phyloP scores from a whole-genome alignment of 2,329 filamentous ascomycete genomes.

The Hymenoscyphus fraxineus region DNA sequence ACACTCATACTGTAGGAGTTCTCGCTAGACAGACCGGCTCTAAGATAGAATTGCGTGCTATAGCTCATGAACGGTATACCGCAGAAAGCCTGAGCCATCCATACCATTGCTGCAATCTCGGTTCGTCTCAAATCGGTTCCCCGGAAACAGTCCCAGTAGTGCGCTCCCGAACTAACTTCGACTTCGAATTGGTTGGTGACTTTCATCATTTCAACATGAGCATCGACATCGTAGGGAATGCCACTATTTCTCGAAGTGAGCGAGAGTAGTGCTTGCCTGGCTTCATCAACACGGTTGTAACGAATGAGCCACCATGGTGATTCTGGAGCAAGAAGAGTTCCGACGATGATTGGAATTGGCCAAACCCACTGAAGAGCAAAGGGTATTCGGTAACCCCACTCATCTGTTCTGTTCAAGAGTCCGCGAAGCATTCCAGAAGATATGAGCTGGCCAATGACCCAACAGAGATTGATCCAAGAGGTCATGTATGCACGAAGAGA shows the following conservation, averaged over 20 bases:
- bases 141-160: conserved; percentile 76
- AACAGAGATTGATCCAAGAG: conserved; percentile 51
- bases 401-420: conserved; percentile 32
- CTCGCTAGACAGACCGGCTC: conserved; percentile 48
- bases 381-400: conserved; percentile 43
- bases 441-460: conserved; percentile 47
- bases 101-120: conserved; percentile 45
- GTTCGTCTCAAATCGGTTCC: conserved; percentile 75
- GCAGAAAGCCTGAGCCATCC: conserved; percentile 23
- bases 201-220: conserved; percentile 88
- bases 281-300: conserved; percentile 18
- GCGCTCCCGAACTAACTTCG: conserved; percentile 62
- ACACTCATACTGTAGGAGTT: conserved; percentile 53
- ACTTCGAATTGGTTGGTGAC: conserved; percentile 81
- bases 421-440: conserved; percentile 44
- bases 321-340: conserved; percentile 43
- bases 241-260: conserved; percentile 19
- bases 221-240: conserved; percentile 58
- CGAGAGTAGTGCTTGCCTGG: conserved; percentile 17
- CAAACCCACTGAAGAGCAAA: conserved; percentile 49
- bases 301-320: conserved; percentile 40
- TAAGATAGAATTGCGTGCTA: conserved; percentile 56
- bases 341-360: conserved; percentile 43
- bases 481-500: conserved; percentile 49
- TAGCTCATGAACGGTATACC: conserved; percentile 63